Evolutionary conservation across 2,329 filamentous ascomycete species (phyloP), one percentile per base, ranked within the genome.

Genomic region (Pseudopyricularia cyperi): DNA sequence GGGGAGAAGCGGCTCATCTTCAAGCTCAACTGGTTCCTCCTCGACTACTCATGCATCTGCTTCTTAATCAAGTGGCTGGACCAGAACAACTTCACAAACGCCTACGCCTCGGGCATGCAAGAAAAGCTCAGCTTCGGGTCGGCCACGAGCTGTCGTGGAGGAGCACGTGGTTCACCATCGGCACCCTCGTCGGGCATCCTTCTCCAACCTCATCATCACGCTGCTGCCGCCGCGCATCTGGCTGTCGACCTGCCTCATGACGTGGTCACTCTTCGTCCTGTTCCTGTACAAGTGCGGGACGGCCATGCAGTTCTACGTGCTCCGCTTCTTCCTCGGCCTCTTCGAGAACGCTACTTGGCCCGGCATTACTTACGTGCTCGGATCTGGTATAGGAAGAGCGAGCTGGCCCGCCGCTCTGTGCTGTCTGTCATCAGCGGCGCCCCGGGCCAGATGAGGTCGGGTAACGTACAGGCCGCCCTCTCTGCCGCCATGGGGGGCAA

Each of bases 371-470:
- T 72, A 71, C 53, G 64, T 71, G 51, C 62, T 72, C 2, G 70
- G 70, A 5, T 66, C 0, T 83, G 80, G 79, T 83, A 83, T 57
- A 82, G 73, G 0, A 70, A 72, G 15, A 66, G 69, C 12, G 80
- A 84, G 55, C 70, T 85, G 0, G 79, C 77, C 1, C 84, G 83
- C 60, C 71, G 82, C 1, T 77, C 72, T 3, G 80, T 77, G 48
- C 76, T 85, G 48, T 85, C 84, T 59, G 81, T 77, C 1, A 71
- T 76, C 0, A 78, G 76, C 11, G 80, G 79, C 1, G 68, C 81
- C 1, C 75, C 76, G 75, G 57, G 57, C 6, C 24, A 14, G 2
- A 65, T 66, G 63, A 53, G 66, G 19, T 62, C 59, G 34, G 63
- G 63, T 1, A 66, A 66, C 51, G 61, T 79, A 0, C 75, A 79